phyloP scores from a whole-genome alignment of 805 yeast species.

The Hanseniaspora lachancei region DNA sequence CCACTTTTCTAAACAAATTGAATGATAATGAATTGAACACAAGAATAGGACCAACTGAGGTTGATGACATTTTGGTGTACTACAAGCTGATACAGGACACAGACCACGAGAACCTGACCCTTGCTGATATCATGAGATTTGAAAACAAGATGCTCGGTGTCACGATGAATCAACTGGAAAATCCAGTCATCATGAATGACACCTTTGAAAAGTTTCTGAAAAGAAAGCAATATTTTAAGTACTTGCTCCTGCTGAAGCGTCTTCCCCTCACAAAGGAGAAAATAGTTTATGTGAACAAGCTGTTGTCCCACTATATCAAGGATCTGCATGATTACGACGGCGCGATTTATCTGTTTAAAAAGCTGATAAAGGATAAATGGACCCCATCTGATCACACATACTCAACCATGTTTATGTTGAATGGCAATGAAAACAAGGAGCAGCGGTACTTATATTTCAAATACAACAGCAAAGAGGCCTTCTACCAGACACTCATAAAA shows the following conservation, averaged over 20 bases:
- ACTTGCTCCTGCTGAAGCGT: background rate
- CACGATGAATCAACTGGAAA: background rate
- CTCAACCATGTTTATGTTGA: background rate
- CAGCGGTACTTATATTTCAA: background rate
- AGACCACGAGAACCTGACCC: background rate
- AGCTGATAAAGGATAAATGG: background rate
- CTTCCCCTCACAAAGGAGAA: background rate
- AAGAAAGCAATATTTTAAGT: slow-evolving; percentile 5
- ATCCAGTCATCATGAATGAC: background rate
- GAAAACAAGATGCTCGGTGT: slow-evolving; percentile 10
- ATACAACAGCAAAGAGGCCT: background rate
- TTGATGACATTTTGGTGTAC: background rate
- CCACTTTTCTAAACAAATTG: background rate
- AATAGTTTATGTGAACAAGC: background rate
- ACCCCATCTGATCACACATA: background rate
- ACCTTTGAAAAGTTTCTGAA: background rate
- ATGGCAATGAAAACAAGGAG: background rate
- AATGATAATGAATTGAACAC: background rate
- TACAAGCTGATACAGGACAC: slow-evolving; percentile 8
- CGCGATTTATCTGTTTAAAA: background rate
- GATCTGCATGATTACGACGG: background rate
- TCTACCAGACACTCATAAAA: background rate
- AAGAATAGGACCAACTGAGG: background rate
- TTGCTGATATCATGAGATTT: background rate
- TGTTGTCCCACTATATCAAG: background rate